Base-by-base conservation (phyloP, 2,329 filamentous ascomycete species). In the Esteya vermicola region DNA sequence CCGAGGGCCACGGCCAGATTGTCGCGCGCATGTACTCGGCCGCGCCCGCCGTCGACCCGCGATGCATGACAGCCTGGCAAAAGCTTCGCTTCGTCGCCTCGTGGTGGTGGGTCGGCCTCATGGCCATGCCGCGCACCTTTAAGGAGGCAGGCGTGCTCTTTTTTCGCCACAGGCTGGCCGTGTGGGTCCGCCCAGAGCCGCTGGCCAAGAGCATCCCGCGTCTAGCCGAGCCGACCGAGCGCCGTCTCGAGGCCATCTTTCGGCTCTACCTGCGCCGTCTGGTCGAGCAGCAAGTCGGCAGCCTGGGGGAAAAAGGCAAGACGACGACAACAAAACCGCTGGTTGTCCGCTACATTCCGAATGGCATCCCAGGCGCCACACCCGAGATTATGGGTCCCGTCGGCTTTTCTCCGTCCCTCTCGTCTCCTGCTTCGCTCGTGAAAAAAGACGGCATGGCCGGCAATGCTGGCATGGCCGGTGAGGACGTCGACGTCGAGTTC, bases 91-190 rank as follows among this genome's bases (percentile, higher is more conserved):
- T 81, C 44, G 46, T 80, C 4, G 42, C 53, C 3, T 51, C 53
- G 2, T 84, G 78, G 77, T 77, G 70, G 63, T 81, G 76, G 77
- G 70, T 81, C 9, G 76, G 75, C 2, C 64, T 83, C 22, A 59
- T 70, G 20, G 82, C 78, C 0, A 74, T 78, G 46, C 77, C 78
- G 2, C 65, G 78, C 21, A 82, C 82, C 35, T 53, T 77, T 18
- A 68, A 65, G 40, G 68, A 85, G 55, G 78, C 77, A 2, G 61
- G 52, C 3, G 58, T 55, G 13, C 60, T 84, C 6, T 77, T 72
- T 53, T 73, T 76, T 52, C 54, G 55, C 21, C 62, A 63, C 26
- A 66, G 64, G 27, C 62, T 84, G 22, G 68, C 75, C 43, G 72
- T 83, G 32, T 81, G 76, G 68, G 75, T 69, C 47, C 62, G 72